Evolutionary conservation across 345 rosid species (phyloP).

Genomic region (Salix caprea): DNA sequence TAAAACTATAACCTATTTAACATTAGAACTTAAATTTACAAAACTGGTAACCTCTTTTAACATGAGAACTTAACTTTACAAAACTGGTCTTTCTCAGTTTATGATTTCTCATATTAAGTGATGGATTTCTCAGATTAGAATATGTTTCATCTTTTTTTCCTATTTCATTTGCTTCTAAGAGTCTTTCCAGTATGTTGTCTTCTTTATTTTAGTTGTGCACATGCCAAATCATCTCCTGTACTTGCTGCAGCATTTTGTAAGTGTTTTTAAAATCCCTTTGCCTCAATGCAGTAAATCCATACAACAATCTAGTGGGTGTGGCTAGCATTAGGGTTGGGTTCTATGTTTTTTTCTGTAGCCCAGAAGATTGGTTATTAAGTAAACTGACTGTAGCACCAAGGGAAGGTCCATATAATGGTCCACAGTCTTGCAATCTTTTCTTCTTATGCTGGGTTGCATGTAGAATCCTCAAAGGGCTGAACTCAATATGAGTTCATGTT

Average conservation of each 20-base stretch:
- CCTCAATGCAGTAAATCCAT: background rate
- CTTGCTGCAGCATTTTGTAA: background rate
- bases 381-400: background rate
- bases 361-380: background rate
- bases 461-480: background rate
- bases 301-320: no score
- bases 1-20: no score
- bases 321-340: background rate
- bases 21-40: no score
- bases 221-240: background rate
- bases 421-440: background rate
- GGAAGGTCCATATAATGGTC: background rate
- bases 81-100: no score
- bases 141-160: background rate
- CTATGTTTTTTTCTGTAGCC: background rate
- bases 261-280: background rate
- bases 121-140: background rate
- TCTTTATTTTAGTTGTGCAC: background rate
- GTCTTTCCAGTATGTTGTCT: background rate
- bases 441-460: background rate
- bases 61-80: background rate
- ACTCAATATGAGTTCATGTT: background rate
- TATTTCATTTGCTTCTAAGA: background rate
- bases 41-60: no score
- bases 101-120: no score